Base-by-base conservation (phyloP, 2,329 filamentous ascomycete species). In the Bretziella fagacearum region DNA sequence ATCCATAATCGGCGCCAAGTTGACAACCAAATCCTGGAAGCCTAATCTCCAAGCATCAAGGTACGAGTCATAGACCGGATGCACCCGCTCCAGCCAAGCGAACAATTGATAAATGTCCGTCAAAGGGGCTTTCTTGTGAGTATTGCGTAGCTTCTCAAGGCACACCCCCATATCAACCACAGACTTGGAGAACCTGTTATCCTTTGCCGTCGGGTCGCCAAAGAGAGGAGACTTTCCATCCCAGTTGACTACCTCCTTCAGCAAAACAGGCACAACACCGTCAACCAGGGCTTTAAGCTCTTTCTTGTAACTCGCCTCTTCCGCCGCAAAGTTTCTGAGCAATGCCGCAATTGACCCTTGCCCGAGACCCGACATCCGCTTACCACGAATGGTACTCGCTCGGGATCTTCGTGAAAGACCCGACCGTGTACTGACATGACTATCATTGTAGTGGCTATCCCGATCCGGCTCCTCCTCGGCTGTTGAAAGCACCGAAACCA, bases 91-190 rank as follows among this genome's bases (percentile, higher is more conserved):
- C 2, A 87, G 81, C 91, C 91, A 98, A 33, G 70, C 71, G 7
- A 93, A 67, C 45, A 98, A 70, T 11, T 74, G 71, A 49, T 81
- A 73, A 1, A 81, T 65, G 53, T 91, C 78, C 18, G 78, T 70
- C 44, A 82, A 67, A 0, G 89, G 86, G 13, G 93, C 82, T 46
- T 80, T 78, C 56, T 76, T 81, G 64, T 98, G 91, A 30, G 84
- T 66, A 20, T 73, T 76, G 60, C 81, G 86, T 41, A 98, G 65
- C 55, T 84, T 80, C 61, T 96, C 87, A 4, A 98, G 69, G 3
- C 81, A 79, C 48, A 95, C 73, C 6, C 91, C 91, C 87, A 98
- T 96, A 55, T 85, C 79, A 36, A 96, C 78, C 46, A 98, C 93
- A 1, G 89, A 83, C 60, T 85, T 84, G 11, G 84, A 86, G 53